phyloP scores from a whole-genome alignment of 78 protist genomes.

The Trichosphaerium sp. region DNA sequence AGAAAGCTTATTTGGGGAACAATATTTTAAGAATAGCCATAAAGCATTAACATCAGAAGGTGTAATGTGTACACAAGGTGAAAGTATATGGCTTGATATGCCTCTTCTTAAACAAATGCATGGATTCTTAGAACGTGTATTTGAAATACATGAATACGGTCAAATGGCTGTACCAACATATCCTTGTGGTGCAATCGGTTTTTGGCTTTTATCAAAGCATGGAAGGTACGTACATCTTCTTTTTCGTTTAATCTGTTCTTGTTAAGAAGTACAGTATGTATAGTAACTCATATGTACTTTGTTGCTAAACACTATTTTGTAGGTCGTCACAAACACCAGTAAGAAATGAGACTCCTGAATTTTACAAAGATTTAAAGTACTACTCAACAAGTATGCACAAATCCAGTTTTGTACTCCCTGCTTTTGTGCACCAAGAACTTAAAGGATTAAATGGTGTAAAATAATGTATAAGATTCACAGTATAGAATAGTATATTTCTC shows the following conservation, averaged over 20 bases:
- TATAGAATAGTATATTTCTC: no score
- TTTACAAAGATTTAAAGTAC: constrained; percentile 47
- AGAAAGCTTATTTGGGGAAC: constrained; percentile 56
- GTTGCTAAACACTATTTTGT: no score
- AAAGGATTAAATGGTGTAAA: no score
- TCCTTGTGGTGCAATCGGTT: constrained; percentile 87
- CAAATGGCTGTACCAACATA: constrained; percentile 80
- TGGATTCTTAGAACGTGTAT: constrained; percentile 11
- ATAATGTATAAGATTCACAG: no score
- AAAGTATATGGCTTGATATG: constrained; percentile 77
- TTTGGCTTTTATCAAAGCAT: constrained; percentile 34
- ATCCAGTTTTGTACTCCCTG: constrained; percentile 79
- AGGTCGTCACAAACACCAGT: constrained; percentile 10
- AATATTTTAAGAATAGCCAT: constrained; percentile 45
- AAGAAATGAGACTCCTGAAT: constrained; percentile 1
- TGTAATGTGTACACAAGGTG: constrained; percentile 82
- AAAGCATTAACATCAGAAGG: constrained; percentile 70
- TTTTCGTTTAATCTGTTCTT: no score
- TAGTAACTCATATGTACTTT: no score
- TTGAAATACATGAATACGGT: constrained; percentile 64
- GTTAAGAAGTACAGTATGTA: no score
- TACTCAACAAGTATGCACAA: constrained; percentile 68
- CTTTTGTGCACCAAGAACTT: constrained; percentile 41
- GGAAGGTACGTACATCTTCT: no score
- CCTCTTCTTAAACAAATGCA: constrained; percentile 46